Base-by-base conservation (phyloP, 2,329 filamentous ascomycete species). In the Huntiella bhutanensis region DNA sequence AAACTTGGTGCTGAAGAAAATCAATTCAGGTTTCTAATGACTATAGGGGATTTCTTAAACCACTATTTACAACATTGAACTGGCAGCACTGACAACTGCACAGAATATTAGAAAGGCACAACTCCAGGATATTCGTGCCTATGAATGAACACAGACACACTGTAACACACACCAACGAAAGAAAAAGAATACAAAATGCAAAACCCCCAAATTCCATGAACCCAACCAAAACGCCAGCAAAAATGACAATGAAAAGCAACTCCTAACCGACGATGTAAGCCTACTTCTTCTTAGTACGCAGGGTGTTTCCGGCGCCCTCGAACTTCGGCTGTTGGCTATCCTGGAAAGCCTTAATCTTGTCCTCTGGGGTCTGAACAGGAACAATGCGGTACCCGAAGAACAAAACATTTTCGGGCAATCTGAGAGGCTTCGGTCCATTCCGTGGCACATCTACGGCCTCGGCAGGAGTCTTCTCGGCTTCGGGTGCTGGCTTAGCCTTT, bases 381-480 rank as follows among this genome's bases (percentile, higher is more conserved):
- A 82, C 93, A 58, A 94, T 73, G 56, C 93, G 81, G 57, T 96
- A 98, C 3, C 91, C 91, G 52, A 98, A 93, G 68, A 98, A 98
- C 4, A 98, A 69, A 62, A 95, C 93, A 55, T 91, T 91, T 0
- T 82, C 80, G 0, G 84, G 74, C 44, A 98, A 61, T 22, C 91
- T 73, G 5, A 98, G 70, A 86, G 0, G 86, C 87, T 52, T 88
- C 86, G 11, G 70, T 77, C 51, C 73, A 62, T 60, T 51, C 40
- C 37, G 36, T 11, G 28, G 28, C 38, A 34, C 16, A 8, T 43
- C 5, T 7, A 5, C 22, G 3, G 2, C 8, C 15, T 43, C 13
- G 4, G 33, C 16, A 4, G 22, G 41, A 10, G 33, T 32, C 11
- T 28, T 43, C 15, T 38, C 35, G 4, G 33, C 44, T 0, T 82